phyloP scores from a whole-genome alignment of 257 asterid species.

The Plantago ovata region DNA sequence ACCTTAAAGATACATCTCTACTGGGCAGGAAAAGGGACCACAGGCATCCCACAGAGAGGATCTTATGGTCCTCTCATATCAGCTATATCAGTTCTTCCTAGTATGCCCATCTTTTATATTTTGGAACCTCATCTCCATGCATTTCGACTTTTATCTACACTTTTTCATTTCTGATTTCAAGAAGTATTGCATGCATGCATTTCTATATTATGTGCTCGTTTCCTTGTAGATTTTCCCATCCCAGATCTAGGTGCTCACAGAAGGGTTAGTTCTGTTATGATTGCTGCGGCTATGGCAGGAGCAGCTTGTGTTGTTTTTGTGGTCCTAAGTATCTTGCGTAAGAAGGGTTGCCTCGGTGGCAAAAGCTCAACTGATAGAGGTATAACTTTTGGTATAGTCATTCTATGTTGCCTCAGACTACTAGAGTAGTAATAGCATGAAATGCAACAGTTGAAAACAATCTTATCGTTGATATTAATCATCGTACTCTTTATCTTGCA shows the following conservation, averaged over 20 bases:
- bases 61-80: conserved; percentile 84
- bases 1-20: too few relatives aligned
- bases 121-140: background rate
- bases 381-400: conserved; percentile 16
- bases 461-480: background rate
- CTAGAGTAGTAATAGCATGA: background rate
- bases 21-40: conserved; percentile 3
- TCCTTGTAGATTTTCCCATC: conserved; percentile 62
- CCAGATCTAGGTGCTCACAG: conserved; percentile 46
- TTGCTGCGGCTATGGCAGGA: conserved; percentile 53
- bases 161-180: background rate
- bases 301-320: conserved; percentile 36
- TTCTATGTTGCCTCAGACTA: conserved; percentile 2
- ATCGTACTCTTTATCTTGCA: conserved; percentile 11
- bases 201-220: background rate
- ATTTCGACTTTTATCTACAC: background rate
- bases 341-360: conserved; percentile 46
- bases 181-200: background rate
- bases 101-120: conserved; percentile 37
- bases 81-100: conserved; percentile 81
- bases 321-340: conserved; percentile 39
- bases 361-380: conserved; percentile 55
- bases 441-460: background rate
- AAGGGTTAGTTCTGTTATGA: conserved; percentile 25
- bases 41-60: conserved; percentile 84